These are phyloP conservation scores for Aspergillus novofumigatus DNA, from an alignment of 2,329 filamentous ascomycete genomes.

Conservation along the genomic window DNA sequence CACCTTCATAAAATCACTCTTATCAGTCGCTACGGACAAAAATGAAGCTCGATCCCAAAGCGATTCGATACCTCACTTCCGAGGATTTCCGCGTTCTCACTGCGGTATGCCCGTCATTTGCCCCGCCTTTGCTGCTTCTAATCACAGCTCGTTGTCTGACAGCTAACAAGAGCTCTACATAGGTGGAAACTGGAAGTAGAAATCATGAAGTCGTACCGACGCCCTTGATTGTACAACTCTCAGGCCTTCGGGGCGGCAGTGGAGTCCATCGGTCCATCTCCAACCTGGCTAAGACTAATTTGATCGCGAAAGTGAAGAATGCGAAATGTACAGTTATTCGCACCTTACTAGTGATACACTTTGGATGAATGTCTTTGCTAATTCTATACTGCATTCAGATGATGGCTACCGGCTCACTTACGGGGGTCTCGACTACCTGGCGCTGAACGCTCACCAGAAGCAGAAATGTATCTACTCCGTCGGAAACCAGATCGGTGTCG, in stretches of 20 bases:
- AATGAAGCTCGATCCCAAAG: constrained; percentile 95
- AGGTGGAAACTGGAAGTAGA: constrained; percentile 91
- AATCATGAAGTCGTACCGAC: constrained; percentile 98
- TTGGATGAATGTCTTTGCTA: not conserved
- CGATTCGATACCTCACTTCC: constrained; percentile 81
- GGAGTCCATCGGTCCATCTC: constrained; percentile 86
- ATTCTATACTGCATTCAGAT: constrained; percentile 43
- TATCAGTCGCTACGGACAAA: constrained; percentile 14
- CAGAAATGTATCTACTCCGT: constrained; percentile 81
- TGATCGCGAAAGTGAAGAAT: constrained; percentile 92
- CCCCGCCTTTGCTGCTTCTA: constrained; percentile 18
- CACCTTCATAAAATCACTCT: not conserved
- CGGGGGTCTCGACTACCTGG: constrained; percentile 95
- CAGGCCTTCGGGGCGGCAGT: constrained; percentile 71
- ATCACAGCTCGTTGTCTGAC: constrained; percentile 24
- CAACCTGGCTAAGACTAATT: constrained; percentile 80
- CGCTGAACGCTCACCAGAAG: constrained; percentile 82
- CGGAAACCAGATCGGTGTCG: constrained; percentile 89
- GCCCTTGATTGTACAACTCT: constrained; percentile 75
- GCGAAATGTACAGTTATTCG: constrained; percentile 63
- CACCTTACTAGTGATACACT: not conserved
- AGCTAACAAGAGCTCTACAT: constrained; percentile 33
- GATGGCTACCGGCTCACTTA: constrained; percentile 97
- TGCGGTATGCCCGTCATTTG: constrained; percentile 59
- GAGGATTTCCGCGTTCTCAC: constrained; percentile 96